These are phyloP conservation scores for Caryocar brasiliense DNA, from an alignment of 441 rosid genomes.

Conservation along the genomic window DNA sequence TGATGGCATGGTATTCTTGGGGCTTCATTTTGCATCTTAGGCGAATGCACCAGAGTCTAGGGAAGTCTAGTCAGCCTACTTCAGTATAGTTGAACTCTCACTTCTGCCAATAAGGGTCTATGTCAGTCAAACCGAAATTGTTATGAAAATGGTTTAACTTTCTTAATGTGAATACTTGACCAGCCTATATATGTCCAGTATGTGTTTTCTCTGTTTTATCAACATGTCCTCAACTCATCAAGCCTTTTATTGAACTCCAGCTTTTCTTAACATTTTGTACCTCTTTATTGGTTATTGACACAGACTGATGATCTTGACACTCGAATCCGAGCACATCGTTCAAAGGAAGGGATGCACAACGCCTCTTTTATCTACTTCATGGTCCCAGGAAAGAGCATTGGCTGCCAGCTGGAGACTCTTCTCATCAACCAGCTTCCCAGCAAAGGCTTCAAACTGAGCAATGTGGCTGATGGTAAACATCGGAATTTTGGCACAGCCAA, in stretches of 20 bases:
- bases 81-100: too few relatives aligned
- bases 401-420: constrained; percentile 94
- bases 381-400: constrained; percentile 88
- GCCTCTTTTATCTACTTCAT: constrained; percentile 67
- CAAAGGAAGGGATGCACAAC: constrained; percentile 59
- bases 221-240: neutral
- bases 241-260: neutral
- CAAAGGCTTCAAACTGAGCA: constrained; percentile 57
- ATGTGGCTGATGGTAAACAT: constrained; percentile 84
- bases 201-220: neutral
- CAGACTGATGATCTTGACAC: constrained; percentile 97
- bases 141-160: too few relatives aligned
- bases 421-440: constrained; percentile 75
- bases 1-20: too few relatives aligned
- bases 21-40: too few relatives aligned
- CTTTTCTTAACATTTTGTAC: neutral
- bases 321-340: constrained; percentile 58
- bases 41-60: too few relatives aligned
- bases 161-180: too few relatives aligned
- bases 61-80: too few relatives aligned
- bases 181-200: neutral
- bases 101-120: too few relatives aligned
- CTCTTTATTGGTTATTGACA: constrained; percentile 1
- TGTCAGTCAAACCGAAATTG: too few relatives aligned
- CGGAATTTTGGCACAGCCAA: constrained; percentile 66